phyloP scores from a whole-genome alignment of 2,329 filamentous ascomycete genomes.

The Alternaria arbusti region DNA sequence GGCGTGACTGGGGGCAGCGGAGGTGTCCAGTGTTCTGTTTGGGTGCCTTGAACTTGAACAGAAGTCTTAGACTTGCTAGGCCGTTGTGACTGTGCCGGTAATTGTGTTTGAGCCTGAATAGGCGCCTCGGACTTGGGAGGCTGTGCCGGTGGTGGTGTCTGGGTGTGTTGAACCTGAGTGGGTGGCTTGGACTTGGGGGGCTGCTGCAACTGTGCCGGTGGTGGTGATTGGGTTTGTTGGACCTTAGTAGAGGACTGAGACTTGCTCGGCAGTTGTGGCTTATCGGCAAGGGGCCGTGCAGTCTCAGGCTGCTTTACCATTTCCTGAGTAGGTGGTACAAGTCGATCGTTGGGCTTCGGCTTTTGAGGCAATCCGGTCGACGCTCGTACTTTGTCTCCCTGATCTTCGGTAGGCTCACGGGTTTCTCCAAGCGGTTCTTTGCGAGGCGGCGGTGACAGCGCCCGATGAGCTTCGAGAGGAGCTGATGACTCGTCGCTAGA shows the following conservation, averaged over 20 bases:
- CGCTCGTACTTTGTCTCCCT: not conserved
- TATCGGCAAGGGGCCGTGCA: not conserved
- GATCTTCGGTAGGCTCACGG: not conserved
- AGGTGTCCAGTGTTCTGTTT: not conserved
- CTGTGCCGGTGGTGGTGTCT: not conserved
- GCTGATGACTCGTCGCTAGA: not conserved
- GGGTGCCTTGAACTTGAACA: not conserved
- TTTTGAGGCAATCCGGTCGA: not conserved
- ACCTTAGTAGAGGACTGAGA: too few relatives aligned
- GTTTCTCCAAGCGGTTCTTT: not conserved
- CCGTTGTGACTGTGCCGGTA: not conserved
- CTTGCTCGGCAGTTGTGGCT: not conserved
- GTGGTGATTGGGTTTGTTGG: not conserved
- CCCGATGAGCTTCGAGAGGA: not conserved
- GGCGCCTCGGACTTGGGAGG: not conserved
- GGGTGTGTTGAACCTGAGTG: not conserved
- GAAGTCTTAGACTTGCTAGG: not conserved
- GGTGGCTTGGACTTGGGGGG: not conserved
- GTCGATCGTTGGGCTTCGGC: not conserved
- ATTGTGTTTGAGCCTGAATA: not conserved
- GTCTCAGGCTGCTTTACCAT: not conserved
- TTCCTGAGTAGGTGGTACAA: not conserved
- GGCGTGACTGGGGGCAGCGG: not conserved
- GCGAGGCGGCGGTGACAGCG: not conserved
- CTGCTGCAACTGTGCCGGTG: not conserved